Base-by-base conservation (phyloP, 768 basidiomycete genomes). In the Lactarius sanguifluus region DNA sequence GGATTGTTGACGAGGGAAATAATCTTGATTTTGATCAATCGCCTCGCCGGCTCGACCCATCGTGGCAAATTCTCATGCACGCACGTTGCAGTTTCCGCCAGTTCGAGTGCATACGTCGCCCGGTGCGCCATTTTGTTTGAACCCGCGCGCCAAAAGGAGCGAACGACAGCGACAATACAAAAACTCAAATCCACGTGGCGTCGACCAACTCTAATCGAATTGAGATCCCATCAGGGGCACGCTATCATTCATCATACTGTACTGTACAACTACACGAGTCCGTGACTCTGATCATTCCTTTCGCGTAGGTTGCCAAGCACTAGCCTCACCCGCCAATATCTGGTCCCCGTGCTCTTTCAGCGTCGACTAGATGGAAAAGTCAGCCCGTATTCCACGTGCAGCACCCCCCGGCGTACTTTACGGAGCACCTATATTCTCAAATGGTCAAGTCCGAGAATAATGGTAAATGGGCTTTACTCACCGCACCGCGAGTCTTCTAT, bases 291-390 rank as follows among this genome's bases (percentile, higher is more conserved):
- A 41, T 65, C 52, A 69, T n/a, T 16, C 57, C 28, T 68, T 57
- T 38, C 56, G 57, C 2, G 61, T 67, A 25, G 70, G 69, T 20
- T 70, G 60, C 43, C 47, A 34, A 12, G 70, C 69, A 38, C 52
- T 62, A 5, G 59, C 79, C 65, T 81, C 76, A 23, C 86, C 86
- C 30, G 81, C 79, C 34, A 87, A 77, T 30, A 87, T 85, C 59
- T 79, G 75, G 67, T 82, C 75, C 0, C 85, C 86, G 52, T 86
- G 80, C 60, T 84, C 80, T 71, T 85, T 86, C 64, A 83, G 71
- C 10, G 76, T 76, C 20, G 81, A 65, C 74, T 82, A 34, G 16
- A 43, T 12, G 5, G 50, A 13, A 56, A 30, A 58, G 52, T 10
- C 41, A n/a, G n/a, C 20, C 28, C 58, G n/a, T 16, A 34, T 50